phyloP scores from a whole-genome alignment of 2,329 filamentous ascomycete species.

The Metarhizium anisopliae region DNA sequence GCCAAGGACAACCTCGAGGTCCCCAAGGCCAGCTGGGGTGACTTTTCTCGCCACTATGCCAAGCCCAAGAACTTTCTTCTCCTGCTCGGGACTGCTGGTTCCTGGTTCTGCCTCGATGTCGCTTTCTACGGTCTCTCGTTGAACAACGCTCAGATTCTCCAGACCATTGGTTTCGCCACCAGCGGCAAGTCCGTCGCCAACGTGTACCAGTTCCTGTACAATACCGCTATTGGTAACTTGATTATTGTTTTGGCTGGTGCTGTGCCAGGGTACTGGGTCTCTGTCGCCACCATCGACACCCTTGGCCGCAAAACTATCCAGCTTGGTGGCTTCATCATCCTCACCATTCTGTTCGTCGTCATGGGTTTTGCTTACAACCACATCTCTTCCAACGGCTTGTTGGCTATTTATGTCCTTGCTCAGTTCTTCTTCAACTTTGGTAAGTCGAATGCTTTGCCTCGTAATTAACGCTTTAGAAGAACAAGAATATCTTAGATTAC shows the following conservation, averaged over 20 bases:
- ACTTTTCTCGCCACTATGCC: conserved; percentile 64
- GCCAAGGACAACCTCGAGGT: conserved; percentile 47
- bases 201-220: conserved; percentile 62
- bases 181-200: conserved; percentile 27
- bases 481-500: background rate
- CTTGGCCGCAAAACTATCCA: conserved; percentile 73
- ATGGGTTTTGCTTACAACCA: conserved; percentile 55
- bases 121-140: conserved; percentile 62
- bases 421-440: conserved; percentile 53
- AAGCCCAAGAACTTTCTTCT: conserved; percentile 64
- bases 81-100: conserved; percentile 70
- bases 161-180: conserved; percentile 60
- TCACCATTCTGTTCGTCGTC: conserved; percentile 51
- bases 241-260: conserved; percentile 72
- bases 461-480: no score
- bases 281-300: conserved; percentile 64
- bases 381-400: conserved; percentile 41
- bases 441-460: conserved; percentile 6
- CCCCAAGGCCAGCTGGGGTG: conserved; percentile 61
- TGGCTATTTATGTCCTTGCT: conserved; percentile 46
- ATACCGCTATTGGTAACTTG: conserved; percentile 69
- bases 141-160: conserved; percentile 66
- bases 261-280: conserved; percentile 76
- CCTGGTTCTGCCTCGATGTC: conserved; percentile 67
- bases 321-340: conserved; percentile 50